Base-by-base conservation (phyloP, 768 basidiomycete genomes). In the Kwoniella pini region DNA sequence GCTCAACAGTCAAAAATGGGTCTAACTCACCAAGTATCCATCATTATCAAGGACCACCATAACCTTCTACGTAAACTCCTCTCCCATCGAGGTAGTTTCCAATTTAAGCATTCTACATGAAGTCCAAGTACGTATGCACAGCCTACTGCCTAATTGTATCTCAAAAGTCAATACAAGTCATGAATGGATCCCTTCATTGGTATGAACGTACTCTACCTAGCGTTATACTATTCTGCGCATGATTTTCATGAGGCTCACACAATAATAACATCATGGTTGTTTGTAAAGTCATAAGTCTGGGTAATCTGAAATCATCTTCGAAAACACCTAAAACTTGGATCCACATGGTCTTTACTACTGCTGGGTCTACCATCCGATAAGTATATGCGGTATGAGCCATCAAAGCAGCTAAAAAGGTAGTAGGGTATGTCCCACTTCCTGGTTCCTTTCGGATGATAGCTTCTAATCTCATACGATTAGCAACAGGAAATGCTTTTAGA, bases 221-320 rank as follows among this genome's bases (percentile, higher is more conserved):
- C 19, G 39, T 12, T 5, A 63, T 44, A 48, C 45, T 44, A 15
- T 48, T 58, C 19, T 57, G 60, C 9, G 36, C 45, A 22, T 24
- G 22, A 38, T 57, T 54, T 13, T 40, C 49, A 22, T 51, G 19
- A 19, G 48, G 55, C 3, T 40, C 36, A 31, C 42, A 54, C 30
- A 42, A 58, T 21, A 66, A 17, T 22, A 58, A 21, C 40, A 66
- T 17, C 24, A 63, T 33, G 6, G 65, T 52, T 2, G 59, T 54
- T 27, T 66, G 65, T 17, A 66, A 50, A 3, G 65, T 66, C 28
- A 59, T 44, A 12, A 66, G 42, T 27, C 65, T 30, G 11, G 65
- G 65, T 28, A 52, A 52, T 26, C 65, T 60, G 44, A 53, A 66
- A 30, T 66, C 65, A 40, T 62, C 65, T 10, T 66, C 85, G 17